These are phyloP conservation scores for Phytopythium litorale DNA, from an alignment of 352 stramenopile species.

Conservation along the genomic window DNA sequence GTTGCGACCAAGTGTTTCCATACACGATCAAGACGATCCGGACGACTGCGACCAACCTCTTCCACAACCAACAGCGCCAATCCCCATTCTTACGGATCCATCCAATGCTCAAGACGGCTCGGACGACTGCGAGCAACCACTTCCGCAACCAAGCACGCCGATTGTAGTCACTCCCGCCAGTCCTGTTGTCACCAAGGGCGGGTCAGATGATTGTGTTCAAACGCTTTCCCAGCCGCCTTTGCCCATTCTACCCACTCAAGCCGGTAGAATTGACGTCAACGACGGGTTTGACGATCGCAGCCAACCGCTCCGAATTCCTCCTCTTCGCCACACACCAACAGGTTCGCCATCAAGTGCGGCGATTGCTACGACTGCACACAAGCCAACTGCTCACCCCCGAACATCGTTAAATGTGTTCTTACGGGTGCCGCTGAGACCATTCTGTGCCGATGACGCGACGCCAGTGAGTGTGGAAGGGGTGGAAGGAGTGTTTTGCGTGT, in stretches of 20 bases:
- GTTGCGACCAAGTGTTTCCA: too few relatives aligned
- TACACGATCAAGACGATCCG: too few relatives aligned
- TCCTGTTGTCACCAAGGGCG: too few relatives aligned
- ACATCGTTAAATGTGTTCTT: neutral
- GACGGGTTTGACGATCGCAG: neutral
- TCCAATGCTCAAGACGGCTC: too few relatives aligned
- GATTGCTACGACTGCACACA: neutral
- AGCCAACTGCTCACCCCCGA: neutral
- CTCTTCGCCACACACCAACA: neutral
- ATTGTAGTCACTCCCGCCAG: too few relatives aligned
- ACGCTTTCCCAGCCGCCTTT: too few relatives aligned
- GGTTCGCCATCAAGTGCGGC: neutral
- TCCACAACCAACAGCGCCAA: too few relatives aligned
- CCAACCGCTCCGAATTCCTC: neutral
- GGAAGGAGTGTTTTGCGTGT: conserved; percentile 1
- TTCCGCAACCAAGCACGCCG: too few relatives aligned
- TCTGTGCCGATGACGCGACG: neutral
- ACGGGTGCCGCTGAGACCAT: neutral
- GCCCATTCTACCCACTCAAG: neutral
- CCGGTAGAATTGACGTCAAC: neutral
- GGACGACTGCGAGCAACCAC: too few relatives aligned
- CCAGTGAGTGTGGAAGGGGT: conserved; percentile 2
- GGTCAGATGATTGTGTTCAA: neutral
- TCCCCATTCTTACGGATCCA: too few relatives aligned
- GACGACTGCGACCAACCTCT: too few relatives aligned